Evolutionary conservation across 169 alveolate genomes (phyloP).

Genomic region (Plasmodium vivax): DNA sequence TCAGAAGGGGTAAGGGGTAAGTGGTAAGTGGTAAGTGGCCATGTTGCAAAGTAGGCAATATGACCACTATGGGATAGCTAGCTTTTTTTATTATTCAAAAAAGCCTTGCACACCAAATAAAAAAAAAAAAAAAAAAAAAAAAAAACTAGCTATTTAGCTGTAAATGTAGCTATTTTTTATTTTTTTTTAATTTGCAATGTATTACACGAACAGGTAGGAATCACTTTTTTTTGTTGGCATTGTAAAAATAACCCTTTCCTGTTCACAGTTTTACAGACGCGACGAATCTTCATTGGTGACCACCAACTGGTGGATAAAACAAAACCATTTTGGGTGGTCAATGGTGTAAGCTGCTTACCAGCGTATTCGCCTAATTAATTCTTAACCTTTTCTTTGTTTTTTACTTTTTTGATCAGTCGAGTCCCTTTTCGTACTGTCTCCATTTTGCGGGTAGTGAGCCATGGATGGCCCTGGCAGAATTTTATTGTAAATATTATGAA

Average conservation of each 20-base stretch:
- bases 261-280: neutral
- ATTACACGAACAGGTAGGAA: too few species aligned
- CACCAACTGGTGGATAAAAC: neutral
- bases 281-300: neutral
- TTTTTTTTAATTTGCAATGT: neutral
- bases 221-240: neutral
- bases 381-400: slow-evolving; percentile 37
- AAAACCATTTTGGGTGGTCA: neutral
- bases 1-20: neutral
- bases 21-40: neutral
- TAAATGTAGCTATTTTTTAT: slow-evolving; percentile 6
- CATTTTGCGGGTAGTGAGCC: slow-evolving; percentile 41
- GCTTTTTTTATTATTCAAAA: neutral
- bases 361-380: neutral
- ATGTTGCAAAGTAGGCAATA: slow-evolving; percentile 1
- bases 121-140: neutral
- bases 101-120: neutral
- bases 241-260: neutral
- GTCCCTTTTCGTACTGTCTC: neutral
- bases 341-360: neutral
- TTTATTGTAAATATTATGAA: slow-evolving; percentile 51
- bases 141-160: neutral
- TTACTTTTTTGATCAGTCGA: slow-evolving; percentile 9
- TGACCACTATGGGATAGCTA: neutral
- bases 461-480: slow-evolving; percentile 64